Conservation (phyloP, 2,329 filamentous ascomycete genomes). For the Alternaria postmessia region DNA sequence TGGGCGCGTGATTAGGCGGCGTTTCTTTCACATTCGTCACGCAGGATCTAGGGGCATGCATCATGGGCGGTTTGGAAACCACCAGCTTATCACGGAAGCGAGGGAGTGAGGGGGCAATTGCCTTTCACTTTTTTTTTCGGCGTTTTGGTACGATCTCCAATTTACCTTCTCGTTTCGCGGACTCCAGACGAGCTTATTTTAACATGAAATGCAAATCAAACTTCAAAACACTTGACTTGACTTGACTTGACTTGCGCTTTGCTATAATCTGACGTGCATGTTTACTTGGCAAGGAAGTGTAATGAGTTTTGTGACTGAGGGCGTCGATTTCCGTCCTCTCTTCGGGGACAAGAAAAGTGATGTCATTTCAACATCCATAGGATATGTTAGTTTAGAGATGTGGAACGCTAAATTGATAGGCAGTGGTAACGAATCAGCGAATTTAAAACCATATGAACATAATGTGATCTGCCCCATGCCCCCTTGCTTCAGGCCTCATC, state of each 20-base stretch:
- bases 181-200: background rate
- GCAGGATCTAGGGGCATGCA: background rate
- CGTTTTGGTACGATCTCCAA: background rate
- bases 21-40: background rate
- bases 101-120: background rate
- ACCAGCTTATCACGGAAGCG: background rate
- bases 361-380: background rate
- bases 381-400: background rate
- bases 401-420: background rate
- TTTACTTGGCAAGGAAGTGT: accelerated
- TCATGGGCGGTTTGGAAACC: background rate
- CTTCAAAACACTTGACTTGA: background rate
- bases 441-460: background rate
- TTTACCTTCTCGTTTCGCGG: background rate
- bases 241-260: background rate
- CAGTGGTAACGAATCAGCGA: background rate
- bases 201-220: background rate
- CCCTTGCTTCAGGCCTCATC: too few species aligned
- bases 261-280: background rate
- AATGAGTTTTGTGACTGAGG: background rate
- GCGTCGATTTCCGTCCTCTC: too few species aligned
- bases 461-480: too few species aligned
- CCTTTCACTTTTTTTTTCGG: background rate
- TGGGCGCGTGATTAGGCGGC: background rate
- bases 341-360: background rate